A percentile compares a stretch with the other conserved stretches of the same genome.
phyloP scores from a whole-genome alignment of 2,329 filamentous ascomycete species.

The Whalleya microplaca region DNA sequence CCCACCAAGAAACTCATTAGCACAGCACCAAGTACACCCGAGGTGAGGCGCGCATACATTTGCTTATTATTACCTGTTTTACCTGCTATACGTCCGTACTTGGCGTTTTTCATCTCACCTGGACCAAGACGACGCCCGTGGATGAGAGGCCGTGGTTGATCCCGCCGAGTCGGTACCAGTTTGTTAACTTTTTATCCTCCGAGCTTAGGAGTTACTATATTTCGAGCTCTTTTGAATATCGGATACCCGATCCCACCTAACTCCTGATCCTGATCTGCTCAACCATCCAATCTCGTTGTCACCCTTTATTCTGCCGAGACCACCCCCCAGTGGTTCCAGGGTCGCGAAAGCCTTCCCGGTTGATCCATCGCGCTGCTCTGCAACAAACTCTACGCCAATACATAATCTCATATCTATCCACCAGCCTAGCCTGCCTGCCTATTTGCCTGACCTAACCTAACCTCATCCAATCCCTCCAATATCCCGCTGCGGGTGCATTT shows the following conservation, averaged over 20 bases:
- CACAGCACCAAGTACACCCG: too few relatives aligned
- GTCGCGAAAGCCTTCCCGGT: slow-evolving; percentile 20
- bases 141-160: slow-evolving; percentile 15
- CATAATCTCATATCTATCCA: too few relatives aligned
- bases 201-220: neutral
- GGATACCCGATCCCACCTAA: slow-evolving; percentile 2
- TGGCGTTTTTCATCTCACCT: neutral
- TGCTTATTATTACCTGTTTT: neutral
- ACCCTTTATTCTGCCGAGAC: slow-evolving; percentile 15
- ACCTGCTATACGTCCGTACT: neutral
- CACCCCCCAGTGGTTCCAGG: slow-evolving; percentile 10
- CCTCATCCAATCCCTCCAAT: too few relatives aligned
- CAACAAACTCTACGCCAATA: too few relatives aligned
- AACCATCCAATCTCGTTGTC: slow-evolving; percentile 13
- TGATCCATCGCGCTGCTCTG: slow-evolving; percentile 19
- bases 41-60: neutral
- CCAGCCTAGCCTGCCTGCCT: slow-evolving; percentile 18
- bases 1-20: too few relatives aligned
- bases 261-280: slow-evolving; percentile 12
- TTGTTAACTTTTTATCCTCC: slow-evolving; percentile 2
- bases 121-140: neutral
- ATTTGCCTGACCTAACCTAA: neutral
- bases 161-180: slow-evolving; percentile 3
- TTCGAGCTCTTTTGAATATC: slow-evolving; percentile 5
- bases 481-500: too few relatives aligned